Conservation (phyloP, 2,329 filamentous ascomycete species). For the Trichoderma sp. region DNA sequence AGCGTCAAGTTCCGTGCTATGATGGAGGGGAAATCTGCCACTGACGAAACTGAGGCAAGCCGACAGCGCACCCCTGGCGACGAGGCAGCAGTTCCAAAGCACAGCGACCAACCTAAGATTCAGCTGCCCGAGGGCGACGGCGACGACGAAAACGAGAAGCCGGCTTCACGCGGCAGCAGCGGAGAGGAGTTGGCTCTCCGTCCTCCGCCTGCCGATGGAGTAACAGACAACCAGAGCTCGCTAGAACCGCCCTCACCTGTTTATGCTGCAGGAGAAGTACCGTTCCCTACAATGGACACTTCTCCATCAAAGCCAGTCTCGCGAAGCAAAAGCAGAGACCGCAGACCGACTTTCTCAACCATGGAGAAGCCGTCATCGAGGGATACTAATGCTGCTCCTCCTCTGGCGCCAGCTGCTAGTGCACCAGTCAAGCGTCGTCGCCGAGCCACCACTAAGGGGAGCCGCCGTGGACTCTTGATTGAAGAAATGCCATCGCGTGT, state of each 20-base stretch:
- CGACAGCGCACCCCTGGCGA: conserved; percentile 35
- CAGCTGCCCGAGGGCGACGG: conserved; percentile 29
- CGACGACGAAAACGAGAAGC: conserved; percentile 37
- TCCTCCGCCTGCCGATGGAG: conserved; percentile 27
- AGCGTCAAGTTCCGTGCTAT: conserved; percentile 71
- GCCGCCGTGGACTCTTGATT: conserved; percentile 60
- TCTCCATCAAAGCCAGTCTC: conserved; percentile 34
- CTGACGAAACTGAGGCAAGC: conserved; percentile 46
- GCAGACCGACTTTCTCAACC: conserved; percentile 57
- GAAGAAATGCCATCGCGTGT: conserved; percentile 75
- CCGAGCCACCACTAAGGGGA: conserved; percentile 68
- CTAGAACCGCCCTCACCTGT: conserved; percentile 38
- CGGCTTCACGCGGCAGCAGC: conserved; percentile 2
- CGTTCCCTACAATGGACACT: conserved; percentile 49
- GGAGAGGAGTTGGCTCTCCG: conserved; percentile 6
- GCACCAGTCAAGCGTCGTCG: conserved; percentile 61
- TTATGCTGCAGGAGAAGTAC: conserved; percentile 42
- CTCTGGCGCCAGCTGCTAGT: conserved; percentile 30
- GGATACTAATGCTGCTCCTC: conserved; percentile 32
- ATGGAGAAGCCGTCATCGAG: conserved; percentile 48
- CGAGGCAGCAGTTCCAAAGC: conserved; percentile 36
- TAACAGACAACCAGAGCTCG: conserved; percentile 25
- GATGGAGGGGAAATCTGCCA: conserved; percentile 54
- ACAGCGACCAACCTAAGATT: conserved; percentile 32
- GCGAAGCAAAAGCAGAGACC: conserved; percentile 43